phyloP scores from a whole-genome alignment of 495 filamentous ascomycete species.

The Saxispiralis lemnorum region DNA sequence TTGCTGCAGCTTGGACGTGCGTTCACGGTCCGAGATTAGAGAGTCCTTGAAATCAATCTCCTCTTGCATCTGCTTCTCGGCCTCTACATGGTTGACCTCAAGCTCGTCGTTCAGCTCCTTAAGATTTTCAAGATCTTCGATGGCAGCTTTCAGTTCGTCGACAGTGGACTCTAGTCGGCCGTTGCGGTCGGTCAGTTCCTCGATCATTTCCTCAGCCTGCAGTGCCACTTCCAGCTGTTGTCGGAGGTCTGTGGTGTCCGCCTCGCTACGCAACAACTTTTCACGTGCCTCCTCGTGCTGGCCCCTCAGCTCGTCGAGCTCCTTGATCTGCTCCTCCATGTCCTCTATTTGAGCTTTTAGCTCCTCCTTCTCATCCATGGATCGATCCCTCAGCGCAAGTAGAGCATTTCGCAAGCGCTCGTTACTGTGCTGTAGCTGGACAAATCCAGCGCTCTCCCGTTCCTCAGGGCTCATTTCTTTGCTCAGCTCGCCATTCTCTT shows the following conservation, averaged over 20 bases:
- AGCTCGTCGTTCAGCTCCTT: slow-evolving; percentile 90
- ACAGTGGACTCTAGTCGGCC: slow-evolving; percentile 64
- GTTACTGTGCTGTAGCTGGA: slow-evolving; percentile 80
- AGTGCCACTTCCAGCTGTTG: slow-evolving; percentile 81
- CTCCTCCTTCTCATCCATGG: slow-evolving; percentile 68
- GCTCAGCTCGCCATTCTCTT: slow-evolving; percentile 69
- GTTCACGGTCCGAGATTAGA: slow-evolving; percentile 57
- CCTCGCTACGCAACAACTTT: slow-evolving; percentile 52
- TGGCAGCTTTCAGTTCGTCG: slow-evolving; percentile 57
- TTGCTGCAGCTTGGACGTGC: slow-evolving; percentile 47
- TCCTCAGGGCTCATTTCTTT: slow-evolving; percentile 81
- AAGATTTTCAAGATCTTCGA: slow-evolving; percentile 70
- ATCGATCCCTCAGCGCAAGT: slow-evolving; percentile 66
- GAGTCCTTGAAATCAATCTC: slow-evolving; percentile 71
- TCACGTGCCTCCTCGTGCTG: slow-evolving; percentile 52
- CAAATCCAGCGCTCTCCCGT: slow-evolving; percentile 64
- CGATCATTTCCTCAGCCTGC: slow-evolving; percentile 81
- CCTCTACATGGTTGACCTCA: slow-evolving; percentile 80
- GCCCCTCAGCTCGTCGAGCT: slow-evolving; percentile 51
- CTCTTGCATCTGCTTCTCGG: slow-evolving; percentile 83
- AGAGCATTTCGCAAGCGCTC: slow-evolving; percentile 77
- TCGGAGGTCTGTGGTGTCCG: slow-evolving; percentile 66
- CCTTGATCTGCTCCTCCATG: slow-evolving; percentile 60
- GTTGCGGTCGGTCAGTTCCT: slow-evolving; percentile 74
- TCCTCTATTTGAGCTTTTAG: slow-evolving; percentile 57